Evolutionary conservation across 139 green algal genomes (phyloP).

Genomic region (Trebouxia sp.): DNA sequence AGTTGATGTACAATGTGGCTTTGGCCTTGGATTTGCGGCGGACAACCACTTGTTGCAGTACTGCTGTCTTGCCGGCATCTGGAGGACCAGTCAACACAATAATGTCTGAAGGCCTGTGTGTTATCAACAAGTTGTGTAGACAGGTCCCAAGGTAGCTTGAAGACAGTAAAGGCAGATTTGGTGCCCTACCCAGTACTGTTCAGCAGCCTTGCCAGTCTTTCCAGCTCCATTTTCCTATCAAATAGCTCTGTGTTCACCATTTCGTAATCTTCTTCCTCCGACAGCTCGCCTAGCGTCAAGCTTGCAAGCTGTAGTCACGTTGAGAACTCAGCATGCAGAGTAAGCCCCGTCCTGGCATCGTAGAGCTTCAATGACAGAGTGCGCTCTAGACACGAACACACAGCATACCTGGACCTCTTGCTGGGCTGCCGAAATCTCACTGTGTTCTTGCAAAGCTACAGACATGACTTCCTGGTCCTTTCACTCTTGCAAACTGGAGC

Average conservation of each 20-base stretch:
- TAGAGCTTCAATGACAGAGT: conserved; percentile 24
- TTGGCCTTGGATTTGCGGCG: conserved; percentile 14
- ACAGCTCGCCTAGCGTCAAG: conserved; percentile 12
- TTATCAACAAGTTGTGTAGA: conserved; percentile 18
- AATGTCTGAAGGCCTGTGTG: conserved; percentile 23
- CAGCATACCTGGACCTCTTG: conserved; percentile 20
- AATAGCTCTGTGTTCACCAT: conserved; percentile 24
- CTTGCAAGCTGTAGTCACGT: conserved; percentile 20
- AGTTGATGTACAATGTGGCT: conserved; percentile 24
- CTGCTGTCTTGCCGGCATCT: conserved; percentile 22
- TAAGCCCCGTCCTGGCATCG: conserved; percentile 12
- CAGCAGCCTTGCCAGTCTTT: conserved; percentile 19
- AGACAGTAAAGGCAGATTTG: conserved; percentile 18
- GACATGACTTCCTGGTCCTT: conserved; percentile 21
- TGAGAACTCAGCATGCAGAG: conserved; percentile 17
- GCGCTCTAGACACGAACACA: conserved; percentile 23
- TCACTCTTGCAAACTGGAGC: conserved; percentile 12
- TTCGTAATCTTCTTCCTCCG: conserved; percentile 18
- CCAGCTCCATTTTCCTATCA: conserved; percentile 21
- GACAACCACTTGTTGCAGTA: conserved; percentile 23
- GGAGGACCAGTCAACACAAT: conserved; percentile 23
- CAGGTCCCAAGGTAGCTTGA: conserved; percentile 18
- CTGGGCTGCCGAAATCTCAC: conserved; percentile 13
- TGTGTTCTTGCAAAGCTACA: conserved; percentile 18
- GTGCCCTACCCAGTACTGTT: conserved; percentile 16